These are phyloP conservation scores for Apiotrichum veenhuisii DNA, from an alignment of 1,284 basidiomycete species.

Conservation along the genomic window DNA sequence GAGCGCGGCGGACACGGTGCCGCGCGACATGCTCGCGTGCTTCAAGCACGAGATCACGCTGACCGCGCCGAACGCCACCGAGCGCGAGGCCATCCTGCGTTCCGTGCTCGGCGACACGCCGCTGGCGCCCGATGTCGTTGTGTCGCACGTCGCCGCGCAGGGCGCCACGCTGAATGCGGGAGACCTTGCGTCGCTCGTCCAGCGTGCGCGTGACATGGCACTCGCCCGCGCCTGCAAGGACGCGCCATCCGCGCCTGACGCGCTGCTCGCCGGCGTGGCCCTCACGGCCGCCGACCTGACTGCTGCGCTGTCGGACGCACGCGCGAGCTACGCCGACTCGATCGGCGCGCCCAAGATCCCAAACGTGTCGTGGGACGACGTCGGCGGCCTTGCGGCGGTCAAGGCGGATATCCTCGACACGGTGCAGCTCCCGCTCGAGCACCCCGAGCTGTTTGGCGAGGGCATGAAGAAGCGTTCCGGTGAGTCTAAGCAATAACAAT, in stretches of 20 bases:
- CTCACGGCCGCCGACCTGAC: conserved; percentile 70
- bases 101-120: conserved; percentile 53
- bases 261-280: conserved; percentile 56
- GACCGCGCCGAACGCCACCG: conserved; percentile 72
- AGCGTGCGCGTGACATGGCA: conserved; percentile 61
- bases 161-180: conserved; percentile 86
- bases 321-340: conserved; percentile 78
- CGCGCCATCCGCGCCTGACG: conserved; percentile 14
- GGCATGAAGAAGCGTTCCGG: conserved; percentile 96
- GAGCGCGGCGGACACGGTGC: conserved; percentile 64
- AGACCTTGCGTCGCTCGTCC: conserved; percentile 72
- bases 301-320: conserved; percentile 67
- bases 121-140: conserved; percentile 73
- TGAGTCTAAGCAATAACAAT: conserved; percentile 39
- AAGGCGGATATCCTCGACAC: conserved; percentile 96
- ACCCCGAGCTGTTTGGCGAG: conserved; percentile 87
- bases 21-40: conserved; percentile 62
- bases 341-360: conserved; percentile 98
- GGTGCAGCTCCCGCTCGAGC: conserved; percentile 89
- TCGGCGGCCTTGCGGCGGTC: conserved; percentile 84
- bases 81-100: conserved; percentile 64
- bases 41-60: conserved; percentile 87
- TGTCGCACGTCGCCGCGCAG: conserved; percentile 71
- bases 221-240: conserved; percentile 52
- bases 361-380: conserved; percentile 94